phyloP scores from a whole-genome alignment of 768 basidiomycete genomes.

The Mycena floridula region DNA sequence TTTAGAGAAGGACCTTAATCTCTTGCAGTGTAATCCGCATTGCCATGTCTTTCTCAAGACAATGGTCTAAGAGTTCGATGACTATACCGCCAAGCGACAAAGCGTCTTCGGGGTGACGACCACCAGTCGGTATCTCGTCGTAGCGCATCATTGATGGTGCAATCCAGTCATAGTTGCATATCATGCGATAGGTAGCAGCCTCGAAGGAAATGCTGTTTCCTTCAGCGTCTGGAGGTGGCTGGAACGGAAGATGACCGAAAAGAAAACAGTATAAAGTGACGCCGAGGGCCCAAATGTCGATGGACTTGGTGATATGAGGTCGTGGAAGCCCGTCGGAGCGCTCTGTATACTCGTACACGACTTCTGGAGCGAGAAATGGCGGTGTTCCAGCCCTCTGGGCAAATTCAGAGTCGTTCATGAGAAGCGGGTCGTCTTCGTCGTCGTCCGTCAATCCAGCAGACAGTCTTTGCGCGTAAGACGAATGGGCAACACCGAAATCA shows the following conservation, averaged over 20 bases:
- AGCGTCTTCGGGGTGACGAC: constrained; percentile 39
- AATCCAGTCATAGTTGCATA: constrained; percentile 71
- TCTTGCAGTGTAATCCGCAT: constrained; percentile 73
- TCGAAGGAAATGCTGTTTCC: constrained; percentile 52
- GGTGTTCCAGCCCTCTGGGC: constrained; percentile 93
- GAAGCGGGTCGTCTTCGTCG: constrained; percentile 53
- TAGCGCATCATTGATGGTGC: constrained; percentile 66
- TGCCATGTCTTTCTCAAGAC: constrained; percentile 76
- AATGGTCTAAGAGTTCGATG: constrained; percentile 61
- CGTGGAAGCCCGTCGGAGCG: constrained; percentile 26
- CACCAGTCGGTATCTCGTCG: constrained; percentile 60
- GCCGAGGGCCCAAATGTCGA: constrained; percentile 97
- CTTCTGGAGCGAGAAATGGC: constrained; percentile 94
- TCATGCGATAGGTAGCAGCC: constrained; percentile 60
- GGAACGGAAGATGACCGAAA: constrained; percentile 83
- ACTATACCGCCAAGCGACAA: constrained; percentile 54
- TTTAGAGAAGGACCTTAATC: constrained; percentile 58
- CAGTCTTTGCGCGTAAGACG: constrained; percentile 74
- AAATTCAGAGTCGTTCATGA: constrained; percentile 80
- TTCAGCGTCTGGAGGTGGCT: constrained; percentile 29
- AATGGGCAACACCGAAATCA: constrained; percentile 97
- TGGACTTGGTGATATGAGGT: constrained; percentile 79
- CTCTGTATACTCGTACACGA: constrained; percentile 62
- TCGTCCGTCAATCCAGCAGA: constrained; percentile 48
- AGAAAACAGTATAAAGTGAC: constrained; percentile 93